Evolutionary conservation across 2,329 filamentous ascomycete species (phyloP).

Genomic region (Clarireedia homoeocarpa): DNA sequence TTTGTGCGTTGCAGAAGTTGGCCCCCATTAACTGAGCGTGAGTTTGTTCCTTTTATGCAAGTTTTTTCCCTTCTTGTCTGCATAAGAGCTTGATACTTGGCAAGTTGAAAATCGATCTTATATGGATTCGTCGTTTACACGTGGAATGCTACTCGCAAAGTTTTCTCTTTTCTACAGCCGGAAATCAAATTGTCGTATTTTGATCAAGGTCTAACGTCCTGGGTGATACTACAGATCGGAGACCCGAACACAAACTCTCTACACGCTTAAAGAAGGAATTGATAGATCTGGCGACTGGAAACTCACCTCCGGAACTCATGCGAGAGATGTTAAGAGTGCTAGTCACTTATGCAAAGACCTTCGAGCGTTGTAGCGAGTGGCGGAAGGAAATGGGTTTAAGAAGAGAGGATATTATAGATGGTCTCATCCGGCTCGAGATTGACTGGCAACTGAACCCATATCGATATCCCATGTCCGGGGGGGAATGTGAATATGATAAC

Average conservation of each 20-base stretch:
- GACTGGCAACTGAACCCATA: neutral
- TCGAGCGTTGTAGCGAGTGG: conserved; percentile 5
- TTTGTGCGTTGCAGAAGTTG: neutral
- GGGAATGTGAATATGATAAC: neutral
- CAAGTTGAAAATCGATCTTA: too few species aligned
- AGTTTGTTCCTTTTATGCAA: too few species aligned
- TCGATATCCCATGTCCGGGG: neutral
- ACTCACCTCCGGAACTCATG: neutral
- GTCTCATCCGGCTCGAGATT: too few species aligned
- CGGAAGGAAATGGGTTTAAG: conserved; percentile 7
- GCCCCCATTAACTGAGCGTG: neutral
- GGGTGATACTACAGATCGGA: too few species aligned
- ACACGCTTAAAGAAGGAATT: neutral
- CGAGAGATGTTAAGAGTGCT: conserved; percentile 4
- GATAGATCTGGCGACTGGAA: neutral
- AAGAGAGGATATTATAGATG: neutral
- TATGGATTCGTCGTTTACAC: too few species aligned
- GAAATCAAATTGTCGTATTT: too few species aligned
- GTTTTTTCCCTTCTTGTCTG: too few species aligned
- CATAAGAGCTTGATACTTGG: too few species aligned
- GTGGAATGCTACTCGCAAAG: neutral
- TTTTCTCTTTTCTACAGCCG: neutral
- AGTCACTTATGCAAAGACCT: conserved; percentile 5
- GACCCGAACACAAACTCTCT: neutral
- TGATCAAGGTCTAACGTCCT: too few species aligned